Evolutionary conservation across 192 early-diverging fungal species (phyloP).

Genomic region (Lobosporangium transversale): DNA sequence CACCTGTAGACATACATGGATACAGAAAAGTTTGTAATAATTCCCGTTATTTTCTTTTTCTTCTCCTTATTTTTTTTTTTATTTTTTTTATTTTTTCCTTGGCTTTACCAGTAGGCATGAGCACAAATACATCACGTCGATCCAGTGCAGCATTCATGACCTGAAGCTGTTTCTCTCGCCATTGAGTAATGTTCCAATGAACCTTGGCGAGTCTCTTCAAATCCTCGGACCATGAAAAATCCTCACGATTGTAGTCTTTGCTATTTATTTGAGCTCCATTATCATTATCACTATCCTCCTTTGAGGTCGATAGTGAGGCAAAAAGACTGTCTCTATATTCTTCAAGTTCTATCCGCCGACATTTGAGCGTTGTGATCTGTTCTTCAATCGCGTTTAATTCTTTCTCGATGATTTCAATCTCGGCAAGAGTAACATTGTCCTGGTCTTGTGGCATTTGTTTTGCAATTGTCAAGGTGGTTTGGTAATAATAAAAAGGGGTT

Average conservation of each 20-base stretch:
- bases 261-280: neutral
- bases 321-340: constrained; percentile 30
- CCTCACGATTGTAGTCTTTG: constrained; percentile 52
- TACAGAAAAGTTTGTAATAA: no score
- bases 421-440: constrained; percentile 7
- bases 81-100: no score
- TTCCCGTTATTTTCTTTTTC: no score
- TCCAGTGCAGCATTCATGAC: constrained; percentile 87
- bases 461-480: no score
- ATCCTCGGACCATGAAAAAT: constrained; percentile 64
- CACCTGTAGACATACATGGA: no score
- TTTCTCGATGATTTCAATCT: constrained; percentile 28
- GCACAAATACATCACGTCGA: constrained; percentile 87
- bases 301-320: neutral
- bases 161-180: constrained; percentile 83
- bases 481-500: no score
- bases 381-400: constrained; percentile 29
- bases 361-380: constrained; percentile 30
- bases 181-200: constrained; percentile 57
- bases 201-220: constrained; percentile 47
- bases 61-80: no score
- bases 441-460: no score
- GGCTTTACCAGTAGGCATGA: constrained; percentile 96
- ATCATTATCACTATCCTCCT: neutral
- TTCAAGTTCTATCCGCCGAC: constrained; percentile 21